Evolutionary conservation across 805 yeast species (phyloP), one percentile per base, ranked within the genome.

Genomic region (Starmerella scarabaei): DNA sequence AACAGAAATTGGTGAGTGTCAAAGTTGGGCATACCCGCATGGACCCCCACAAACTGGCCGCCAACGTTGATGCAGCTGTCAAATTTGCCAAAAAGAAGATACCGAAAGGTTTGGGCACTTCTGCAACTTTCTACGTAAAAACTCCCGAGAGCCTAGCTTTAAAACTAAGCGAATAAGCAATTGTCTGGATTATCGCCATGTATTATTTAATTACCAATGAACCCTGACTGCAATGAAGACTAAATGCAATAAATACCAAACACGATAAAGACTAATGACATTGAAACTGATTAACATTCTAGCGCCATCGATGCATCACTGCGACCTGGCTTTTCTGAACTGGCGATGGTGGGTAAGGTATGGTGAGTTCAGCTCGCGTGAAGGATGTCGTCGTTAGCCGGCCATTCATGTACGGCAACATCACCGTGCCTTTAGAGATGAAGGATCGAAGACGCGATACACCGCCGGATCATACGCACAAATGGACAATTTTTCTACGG

Each of bases 381-480:
- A 51, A 73, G 62, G 75, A 77, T 34, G 63, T 80, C 5, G 73
- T 86, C 0, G 73, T 84, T 3, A 67, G 84, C 4, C 72, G 85
- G 36, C 94, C 95, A 2, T 73, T 84, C 18, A 59, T 79, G 23
- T 81, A 80, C 54, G 95, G 95, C 5, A 84, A 84, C 58, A 67
- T 73, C 3, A 93, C 94, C 0, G 68, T 69, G 19, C 84, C 82
- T 27, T 61, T 83, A 31, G 71, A 72, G 24, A 69, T 61, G 30
- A 53, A 51, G 51, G 71, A 64, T 39, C 67, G 72, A 47, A 72
- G 80, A 5, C 61, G 66, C 5, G 68, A 67, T 31, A 77, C 85
- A 0, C 94, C 95, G 2, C 68, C 69, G 0, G 96, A 88, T 52
- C 98, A 91, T 54, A 84, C 97, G 2, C 98, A 91, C 60, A 69